These are phyloP conservation scores for Trichoderma gamsii DNA, from an alignment of 495 filamentous ascomycete species.

Conservation along the genomic window DNA sequence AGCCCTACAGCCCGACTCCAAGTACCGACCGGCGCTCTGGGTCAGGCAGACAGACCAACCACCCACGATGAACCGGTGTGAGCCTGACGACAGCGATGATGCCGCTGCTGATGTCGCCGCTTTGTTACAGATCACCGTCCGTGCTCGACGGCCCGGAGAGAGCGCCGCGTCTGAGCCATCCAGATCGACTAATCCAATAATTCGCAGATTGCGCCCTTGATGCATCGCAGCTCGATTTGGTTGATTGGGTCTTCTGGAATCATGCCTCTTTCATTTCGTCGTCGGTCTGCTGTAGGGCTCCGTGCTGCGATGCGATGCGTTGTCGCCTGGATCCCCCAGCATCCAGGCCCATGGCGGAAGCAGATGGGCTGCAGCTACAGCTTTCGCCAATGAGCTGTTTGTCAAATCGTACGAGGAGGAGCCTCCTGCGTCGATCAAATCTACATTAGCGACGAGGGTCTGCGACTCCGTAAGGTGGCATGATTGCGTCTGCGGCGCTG, in stretches of 20 bases:
- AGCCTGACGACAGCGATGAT: background rate
- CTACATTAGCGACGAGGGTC: constrained; percentile 8
- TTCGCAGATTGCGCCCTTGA: background rate
- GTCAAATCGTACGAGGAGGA: constrained; percentile 8
- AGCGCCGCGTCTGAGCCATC: background rate
- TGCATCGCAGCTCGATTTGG: background rate
- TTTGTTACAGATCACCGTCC: no score
- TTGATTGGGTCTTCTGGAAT: background rate
- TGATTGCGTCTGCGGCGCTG: constrained; percentile 13
- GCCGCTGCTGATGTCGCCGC: no score
- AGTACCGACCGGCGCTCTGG: constrained; percentile 10
- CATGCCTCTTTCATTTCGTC: background rate
- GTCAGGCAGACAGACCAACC: constrained; percentile 7
- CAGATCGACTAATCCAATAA: background rate
- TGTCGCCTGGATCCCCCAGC: background rate
- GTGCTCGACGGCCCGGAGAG: no score
- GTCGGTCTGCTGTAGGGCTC: background rate
- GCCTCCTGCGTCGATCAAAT: constrained; percentile 5
- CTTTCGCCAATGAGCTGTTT: constrained; percentile 9
- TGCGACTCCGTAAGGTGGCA: background rate
- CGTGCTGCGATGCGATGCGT: background rate
- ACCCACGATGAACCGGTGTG: constrained; percentile 5
- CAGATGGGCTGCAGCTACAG: constrained; percentile 6
- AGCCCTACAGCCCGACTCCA: constrained; percentile 10
- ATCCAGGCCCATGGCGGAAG: background rate